Conservation (phyloP, 192 early-diverging fungal species). For the Umbelopsis ramanniana region DNA sequence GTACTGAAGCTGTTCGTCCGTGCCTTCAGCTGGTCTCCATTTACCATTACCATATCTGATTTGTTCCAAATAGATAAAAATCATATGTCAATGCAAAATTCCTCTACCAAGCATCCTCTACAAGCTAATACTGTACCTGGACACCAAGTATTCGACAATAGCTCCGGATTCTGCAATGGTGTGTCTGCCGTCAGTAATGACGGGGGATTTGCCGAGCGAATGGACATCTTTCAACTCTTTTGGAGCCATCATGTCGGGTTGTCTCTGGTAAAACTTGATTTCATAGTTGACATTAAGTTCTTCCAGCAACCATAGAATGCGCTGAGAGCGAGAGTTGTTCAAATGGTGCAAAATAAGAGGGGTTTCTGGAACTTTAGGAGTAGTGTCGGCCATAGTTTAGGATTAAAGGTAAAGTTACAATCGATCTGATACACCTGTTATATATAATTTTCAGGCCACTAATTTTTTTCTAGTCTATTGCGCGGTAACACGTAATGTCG, state of each 20-base stretch:
- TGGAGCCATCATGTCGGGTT: constrained; percentile 32
- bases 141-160: constrained; percentile 40
- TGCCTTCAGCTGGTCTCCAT: neutral
- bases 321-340: constrained; percentile 46
- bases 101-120: too few relatives aligned
- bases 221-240: constrained; percentile 41
- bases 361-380: neutral
- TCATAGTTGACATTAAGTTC: constrained; percentile 48
- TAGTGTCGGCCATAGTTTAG: neutral
- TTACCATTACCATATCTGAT: constrained; percentile 15
- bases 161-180: constrained; percentile 48
- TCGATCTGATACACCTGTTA: neutral
- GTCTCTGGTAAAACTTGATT: constrained; percentile 44
- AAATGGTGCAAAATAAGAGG: constrained; percentile 44
- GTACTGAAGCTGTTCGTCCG: constrained; percentile 9
- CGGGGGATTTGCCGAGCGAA: constrained; percentile 53
- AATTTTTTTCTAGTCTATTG: neutral
- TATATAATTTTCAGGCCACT: neutral
- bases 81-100: neutral
- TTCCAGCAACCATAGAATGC: constrained; percentile 55
- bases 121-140: neutral
- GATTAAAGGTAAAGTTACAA: neutral
- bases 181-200: constrained; percentile 43
- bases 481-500: too few relatives aligned
- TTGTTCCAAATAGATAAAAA: neutral